Evolutionary conservation across 164 flowering plant species (phyloP), one percentile per base, ranked within the genome.

Genomic region (Saururus chinensis): DNA sequence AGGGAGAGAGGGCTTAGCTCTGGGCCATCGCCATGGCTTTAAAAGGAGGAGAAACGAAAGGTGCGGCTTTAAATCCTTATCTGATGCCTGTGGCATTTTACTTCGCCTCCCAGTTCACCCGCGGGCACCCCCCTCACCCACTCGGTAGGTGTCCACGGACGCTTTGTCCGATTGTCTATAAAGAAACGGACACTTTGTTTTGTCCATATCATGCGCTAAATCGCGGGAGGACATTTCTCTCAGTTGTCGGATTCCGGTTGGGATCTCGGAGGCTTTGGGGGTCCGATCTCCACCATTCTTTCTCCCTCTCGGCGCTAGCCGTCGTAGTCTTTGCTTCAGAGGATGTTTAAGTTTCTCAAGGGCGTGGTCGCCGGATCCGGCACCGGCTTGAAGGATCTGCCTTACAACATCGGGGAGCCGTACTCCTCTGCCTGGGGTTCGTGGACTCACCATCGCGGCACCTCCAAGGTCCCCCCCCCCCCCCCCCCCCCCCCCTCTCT

Each of bases 361-460:
- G 96, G 84, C 26, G 98, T 93, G 37, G 98, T 93, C 1, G 85
- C 75, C 25, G 98, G 98, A 86, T 85, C 96, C 66, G 93, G 88
- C 7, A 45, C 91, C 4, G 98, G 98, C 51, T 57, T 79, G 56
- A 89, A 86, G 60, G 96, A 93, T 86, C 89, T 93, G 19, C 98
- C 97, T 0, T 93, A 93, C 78, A 82, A 79, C 77, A 80, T 88
- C 73, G 98, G 95, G 19, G 95, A 93, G 51, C 97, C 98, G 17
- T 88, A 86, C 69, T 73, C 92, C 23, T 80, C 96, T 17, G 89
- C 98, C 57, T 93, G 98, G 98, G 98, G 97, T 68, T 93, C 96
- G 0, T 90, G 98, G 98, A 69, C 78, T 66, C 98, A 93, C 79
- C 75, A 51, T 57, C 88, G 89, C 14, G 98, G 92, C 70, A 85